Evolutionary conservation across 371 early-diverging fungal genomes (phyloP), one percentile per base, ranked within the genome.

Genomic region (Mortierella sp.): DNA sequence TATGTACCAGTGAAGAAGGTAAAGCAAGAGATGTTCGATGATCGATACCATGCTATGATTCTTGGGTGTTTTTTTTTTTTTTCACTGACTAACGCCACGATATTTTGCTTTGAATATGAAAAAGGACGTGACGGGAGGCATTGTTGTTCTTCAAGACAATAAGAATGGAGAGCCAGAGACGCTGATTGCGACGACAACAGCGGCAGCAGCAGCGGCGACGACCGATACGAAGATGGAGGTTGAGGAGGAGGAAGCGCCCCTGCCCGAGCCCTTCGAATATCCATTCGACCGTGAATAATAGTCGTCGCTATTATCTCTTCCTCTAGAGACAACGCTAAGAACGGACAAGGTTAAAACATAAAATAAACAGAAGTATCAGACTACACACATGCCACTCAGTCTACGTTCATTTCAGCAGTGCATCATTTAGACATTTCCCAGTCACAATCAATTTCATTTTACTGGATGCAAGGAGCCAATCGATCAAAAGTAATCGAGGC

Each of bases 211-310:
- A 6, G 58, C 61, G n/a, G 31, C 66, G 28, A 15, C 32, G 27
- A 53, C 66, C 42, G 70, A 83, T 41, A 71, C 78, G 50, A 79
- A 75, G 50, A 73, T 73, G 73, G 82, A 63, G 15, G 71, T 78
- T 28, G 83, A 80, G 49, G 88, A 88, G 61, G 87, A 88, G 64
- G 93, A 93, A 66, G 87, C 92, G 31, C 85, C 85, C 37, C 90
- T 93, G 59, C 95, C 95, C 24, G 94, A 90, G 78, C 94, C 96
- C 9, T 95, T 95, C 63, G 93, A 92, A 70, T 95, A 94, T 64
- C 90, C 92, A 11, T 93, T 92, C 76, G 92, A 86, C 32, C 44
- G 44, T 21, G 44, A 19, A 19, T 44, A 44, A 44, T 8, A 19
- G 2, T 19, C 3, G 19, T 14, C 17, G 19, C 19, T 9, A 8